Evolutionary conservation across 1,139 yeast species (phyloP), one percentile per base, ranked within the genome.

Genomic region (Suhomyces ambrosiae): DNA sequence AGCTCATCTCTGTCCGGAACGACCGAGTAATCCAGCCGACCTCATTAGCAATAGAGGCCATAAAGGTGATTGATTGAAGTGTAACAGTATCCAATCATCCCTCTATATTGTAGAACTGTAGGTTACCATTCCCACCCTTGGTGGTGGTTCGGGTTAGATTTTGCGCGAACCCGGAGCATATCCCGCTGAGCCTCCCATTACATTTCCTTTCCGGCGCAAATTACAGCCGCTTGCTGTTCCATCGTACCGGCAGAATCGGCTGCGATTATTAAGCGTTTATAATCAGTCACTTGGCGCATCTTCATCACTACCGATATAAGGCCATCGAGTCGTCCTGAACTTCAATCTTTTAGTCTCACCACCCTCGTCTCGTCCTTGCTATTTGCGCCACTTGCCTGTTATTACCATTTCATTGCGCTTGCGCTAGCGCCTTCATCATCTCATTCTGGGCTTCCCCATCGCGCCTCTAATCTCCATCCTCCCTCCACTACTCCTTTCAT

Each of bases 161-260:
- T n/a, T n/a, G n/a, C n/a, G n/a, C n/a, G n/a, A n/a, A n/a, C n/a
- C n/a, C n/a, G n/a, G n/a, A n/a, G n/a, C n/a, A n/a, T n/a, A n/a
- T n/a, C n/a, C 18, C 30, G 23, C 15, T 24, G 12, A 27, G 19
- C 21, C 22, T 13, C 26, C 3, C 26, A 23, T 13, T 8, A 23
- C 21, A 18, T 18, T 18, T 18, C 30, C 14, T 9, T 5, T 12
- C 11, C 12, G 6, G 19, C 5, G 12, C 7, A 9, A 15, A 11
- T 28, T 18, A n/a, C 24, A 32, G 30, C 30, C 35, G 28, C 30
- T 24, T 24, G 27, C 27, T 24, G 24, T 32, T 25, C 35, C 23
- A 19, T 21, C 32, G 15, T 14, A 25, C 33, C 38, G 38, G 38
- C 25, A 17, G 5, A 17, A 25, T 35, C 38, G 38, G 38, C 31